These are phyloP conservation scores for Cyberlindnera amylophila DNA, from an alignment of 805 yeast genomes.

Conservation along the genomic window DNA sequence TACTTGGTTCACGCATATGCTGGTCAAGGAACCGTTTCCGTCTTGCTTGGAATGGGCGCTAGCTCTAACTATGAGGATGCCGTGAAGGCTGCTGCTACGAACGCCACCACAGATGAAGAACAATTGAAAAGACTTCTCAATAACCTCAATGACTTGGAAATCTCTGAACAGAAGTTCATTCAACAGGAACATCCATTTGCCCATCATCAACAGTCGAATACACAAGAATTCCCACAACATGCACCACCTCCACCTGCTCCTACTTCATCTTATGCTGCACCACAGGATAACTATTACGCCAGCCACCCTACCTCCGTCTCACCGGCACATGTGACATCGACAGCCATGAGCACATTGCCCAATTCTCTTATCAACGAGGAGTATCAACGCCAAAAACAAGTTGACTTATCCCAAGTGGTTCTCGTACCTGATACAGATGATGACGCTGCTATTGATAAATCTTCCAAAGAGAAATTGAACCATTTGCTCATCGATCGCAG, in stretches of 20 bases:
- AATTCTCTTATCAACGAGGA: background rate
- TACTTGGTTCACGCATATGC: slow-evolving; percentile 3
- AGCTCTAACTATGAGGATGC: slow-evolving; percentile 2
- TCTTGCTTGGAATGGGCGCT: slow-evolving; percentile 4
- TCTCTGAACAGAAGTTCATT: background rate
- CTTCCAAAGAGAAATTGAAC: slow-evolving; percentile 18
- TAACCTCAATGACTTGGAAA: background rate
- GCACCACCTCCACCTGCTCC: no score
- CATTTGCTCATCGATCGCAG: slow-evolving; percentile 9
- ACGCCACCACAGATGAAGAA: slow-evolving; percentile 1
- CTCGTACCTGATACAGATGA: slow-evolving; percentile 1
- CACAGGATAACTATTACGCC: no score
- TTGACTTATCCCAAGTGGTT: background rate
- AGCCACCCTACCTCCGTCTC: no score
- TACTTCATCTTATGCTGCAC: no score
- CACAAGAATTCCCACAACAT: no score
- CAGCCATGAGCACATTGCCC: no score
- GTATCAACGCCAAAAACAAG: slow-evolving; percentile 2
- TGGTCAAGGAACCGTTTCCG: background rate
- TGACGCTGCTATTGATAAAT: slow-evolving; percentile 8
- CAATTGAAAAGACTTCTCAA: background rate
- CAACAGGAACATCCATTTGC: no score
- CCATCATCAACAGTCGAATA: no score
- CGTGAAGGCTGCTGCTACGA: slow-evolving; percentile 3
- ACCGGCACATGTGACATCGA: no score